Evolutionary conservation across 2,329 filamentous ascomycete genomes (phyloP).

Genomic region (Ceratocystis eucalypticola): DNA sequence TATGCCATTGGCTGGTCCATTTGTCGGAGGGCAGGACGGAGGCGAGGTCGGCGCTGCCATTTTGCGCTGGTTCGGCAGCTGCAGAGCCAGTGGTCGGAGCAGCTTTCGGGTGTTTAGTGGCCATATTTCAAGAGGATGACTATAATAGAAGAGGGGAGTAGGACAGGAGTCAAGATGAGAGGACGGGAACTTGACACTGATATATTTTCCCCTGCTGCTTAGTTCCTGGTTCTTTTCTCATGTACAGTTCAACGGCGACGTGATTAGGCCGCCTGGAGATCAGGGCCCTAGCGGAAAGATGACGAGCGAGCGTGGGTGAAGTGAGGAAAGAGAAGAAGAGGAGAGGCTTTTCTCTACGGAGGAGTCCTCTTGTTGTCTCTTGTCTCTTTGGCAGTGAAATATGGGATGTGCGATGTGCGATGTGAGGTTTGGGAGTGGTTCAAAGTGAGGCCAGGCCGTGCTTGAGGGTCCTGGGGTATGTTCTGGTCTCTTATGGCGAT

Average conservation of each 20-base stretch:
- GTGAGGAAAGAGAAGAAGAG: not conserved
- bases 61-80: conserved; percentile 29
- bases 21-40: conserved; percentile 73
- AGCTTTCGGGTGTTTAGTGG: not conserved
- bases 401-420: not conserved
- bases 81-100: not conserved
- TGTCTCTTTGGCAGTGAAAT: not conserved
- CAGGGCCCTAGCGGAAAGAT: not conserved
- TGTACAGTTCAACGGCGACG: not conserved
- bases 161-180: not conserved
- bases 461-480: not conserved
- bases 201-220: not conserved
- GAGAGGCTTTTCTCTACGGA: not conserved
- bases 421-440: not conserved
- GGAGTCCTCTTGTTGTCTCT: conserved; percentile 2
- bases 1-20: conserved; percentile 59
- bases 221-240: not conserved
- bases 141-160: not conserved
- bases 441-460: not conserved
- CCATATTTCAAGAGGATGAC: not conserved
- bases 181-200: not conserved
- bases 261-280: not conserved
- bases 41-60: conserved; percentile 42
- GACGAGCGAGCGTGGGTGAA: not conserved
- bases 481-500: not conserved